Evolutionary conservation across 129 eudicot genomes (phyloP).

Genomic region (Artemisia argyi): DNA sequence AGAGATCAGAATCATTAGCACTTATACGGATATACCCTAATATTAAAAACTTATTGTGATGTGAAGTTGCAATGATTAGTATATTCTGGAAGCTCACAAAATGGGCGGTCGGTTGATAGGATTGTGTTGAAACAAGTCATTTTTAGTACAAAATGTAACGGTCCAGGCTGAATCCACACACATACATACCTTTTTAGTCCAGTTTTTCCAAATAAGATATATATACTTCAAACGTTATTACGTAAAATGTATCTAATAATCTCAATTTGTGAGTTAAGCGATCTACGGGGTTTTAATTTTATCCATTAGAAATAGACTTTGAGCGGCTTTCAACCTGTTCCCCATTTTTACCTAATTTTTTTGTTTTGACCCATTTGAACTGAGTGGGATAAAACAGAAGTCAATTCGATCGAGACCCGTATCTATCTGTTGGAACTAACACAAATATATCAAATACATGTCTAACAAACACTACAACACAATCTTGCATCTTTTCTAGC

Average conservation of each 20-base stretch:
- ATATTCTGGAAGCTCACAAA: slow-evolving; percentile 11
- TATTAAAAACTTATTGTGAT: not conserved
- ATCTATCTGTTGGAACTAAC: slow-evolving; percentile 1
- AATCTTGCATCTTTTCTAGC: not conserved
- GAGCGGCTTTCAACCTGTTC: not conserved
- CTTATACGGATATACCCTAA: not conserved
- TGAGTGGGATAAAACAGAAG: not conserved
- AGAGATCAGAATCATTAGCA: not conserved
- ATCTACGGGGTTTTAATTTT: not conserved
- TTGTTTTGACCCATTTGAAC: not conserved
- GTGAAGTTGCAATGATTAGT: not conserved
- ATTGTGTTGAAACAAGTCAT: slow-evolving; percentile 3
- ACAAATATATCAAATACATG: not conserved
- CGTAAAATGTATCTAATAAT: too few species aligned
- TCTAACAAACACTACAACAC: not conserved
- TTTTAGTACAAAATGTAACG: not conserved
- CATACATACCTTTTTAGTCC: not conserved
- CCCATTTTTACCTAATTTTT: not conserved
- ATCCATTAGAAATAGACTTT: not conserved
- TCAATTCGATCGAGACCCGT: not conserved
- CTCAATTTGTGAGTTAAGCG: not conserved
- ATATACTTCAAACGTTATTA: too few species aligned
- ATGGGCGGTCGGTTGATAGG: not conserved
- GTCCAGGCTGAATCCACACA: not conserved
- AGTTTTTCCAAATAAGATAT: not conserved